Conservation (phyloP, 352 stramenopile genomes). For the Phytophthora pinifolia region DNA sequence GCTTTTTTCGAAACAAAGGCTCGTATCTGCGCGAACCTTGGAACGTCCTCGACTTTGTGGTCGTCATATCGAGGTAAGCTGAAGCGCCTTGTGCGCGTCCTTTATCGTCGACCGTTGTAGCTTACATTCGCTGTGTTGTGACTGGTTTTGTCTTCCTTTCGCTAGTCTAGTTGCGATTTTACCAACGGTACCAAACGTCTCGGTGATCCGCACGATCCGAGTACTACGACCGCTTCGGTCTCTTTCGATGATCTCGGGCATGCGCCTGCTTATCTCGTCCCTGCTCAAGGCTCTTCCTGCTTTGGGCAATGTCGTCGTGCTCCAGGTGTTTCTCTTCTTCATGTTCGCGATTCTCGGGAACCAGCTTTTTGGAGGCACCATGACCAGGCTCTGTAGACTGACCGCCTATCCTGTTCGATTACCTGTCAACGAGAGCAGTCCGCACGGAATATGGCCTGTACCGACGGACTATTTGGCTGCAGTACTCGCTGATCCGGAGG, state of each 20-base stretch:
- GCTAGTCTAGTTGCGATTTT: slow-evolving; percentile 52
- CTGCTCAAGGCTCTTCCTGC: slow-evolving; percentile 80
- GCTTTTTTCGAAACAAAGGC: slow-evolving; percentile 55
- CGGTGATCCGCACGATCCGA: slow-evolving; percentile 81
- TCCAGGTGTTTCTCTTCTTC: slow-evolving; percentile 88
- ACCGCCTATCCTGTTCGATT: slow-evolving; percentile 77
- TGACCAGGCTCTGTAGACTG: slow-evolving; percentile 75
- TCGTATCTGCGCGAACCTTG: slow-evolving; percentile 86
- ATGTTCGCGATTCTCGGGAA: slow-evolving; percentile 90
- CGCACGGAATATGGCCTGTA: slow-evolving; percentile 13
- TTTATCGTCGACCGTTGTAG: background rate
- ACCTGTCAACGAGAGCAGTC: slow-evolving; percentile 29
- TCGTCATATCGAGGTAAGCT: slow-evolving; percentile 87
- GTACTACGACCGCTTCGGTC: slow-evolving; percentile 88
- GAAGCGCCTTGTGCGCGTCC: too few relatives aligned
- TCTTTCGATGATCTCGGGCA: slow-evolving; percentile 83
- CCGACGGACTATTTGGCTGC: slow-evolving; percentile 6
- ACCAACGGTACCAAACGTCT: slow-evolving; percentile 67
- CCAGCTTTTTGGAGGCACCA: slow-evolving; percentile 80
- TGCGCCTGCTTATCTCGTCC: slow-evolving; percentile 73
- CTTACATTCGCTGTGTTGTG: background rate
- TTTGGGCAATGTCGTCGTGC: slow-evolving; percentile 82
- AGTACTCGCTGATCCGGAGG: slow-evolving; percentile 36
- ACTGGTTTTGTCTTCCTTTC: background rate
- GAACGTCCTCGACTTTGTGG: slow-evolving; percentile 92